phyloP scores from a whole-genome alignment of 805 yeast genomes.

The Priceomyces melissophilus region DNA sequence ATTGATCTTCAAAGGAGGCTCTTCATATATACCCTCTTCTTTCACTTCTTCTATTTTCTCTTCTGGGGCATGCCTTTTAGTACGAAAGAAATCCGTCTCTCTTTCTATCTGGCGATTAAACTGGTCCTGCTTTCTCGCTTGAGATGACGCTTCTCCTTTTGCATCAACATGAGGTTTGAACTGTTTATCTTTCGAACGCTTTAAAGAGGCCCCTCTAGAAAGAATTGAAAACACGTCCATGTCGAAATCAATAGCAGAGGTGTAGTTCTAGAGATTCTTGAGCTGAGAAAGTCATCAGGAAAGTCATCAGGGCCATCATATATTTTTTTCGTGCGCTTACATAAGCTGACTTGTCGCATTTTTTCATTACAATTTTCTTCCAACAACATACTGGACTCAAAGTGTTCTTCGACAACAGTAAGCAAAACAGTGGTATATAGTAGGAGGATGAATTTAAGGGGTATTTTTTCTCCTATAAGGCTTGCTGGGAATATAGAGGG shows the following conservation, averaged over 20 bases:
- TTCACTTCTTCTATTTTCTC: conserved; percentile 17
- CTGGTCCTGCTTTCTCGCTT: conserved; percentile 34
- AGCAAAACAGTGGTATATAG: too few species aligned
- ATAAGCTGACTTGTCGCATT: too few species aligned
- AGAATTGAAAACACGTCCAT: conserved; percentile 91
- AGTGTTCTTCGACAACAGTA: too few species aligned
- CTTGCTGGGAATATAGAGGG: background rate
- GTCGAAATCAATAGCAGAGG: too few species aligned
- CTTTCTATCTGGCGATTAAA: conserved; percentile 52
- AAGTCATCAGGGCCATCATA: too few species aligned
- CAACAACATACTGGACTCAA: too few species aligned
- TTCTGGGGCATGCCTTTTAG: conserved; percentile 37
- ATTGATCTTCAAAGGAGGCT: conserved; percentile 43
- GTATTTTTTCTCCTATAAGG: background rate
- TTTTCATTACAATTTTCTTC: too few species aligned
- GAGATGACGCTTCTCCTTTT: conserved; percentile 18
- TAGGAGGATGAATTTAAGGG: background rate
- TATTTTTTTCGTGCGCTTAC: too few species aligned
- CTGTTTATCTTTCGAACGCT: conserved; percentile 47
- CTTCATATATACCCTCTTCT: conserved; percentile 29
- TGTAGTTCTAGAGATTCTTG: too few species aligned
- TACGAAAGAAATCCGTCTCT: conserved; percentile 82
- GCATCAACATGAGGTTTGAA: conserved; percentile 39
- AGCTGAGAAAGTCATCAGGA: too few species aligned
- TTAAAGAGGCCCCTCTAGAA: conserved; percentile 79